Evolutionary conservation across 306 rosid genomes (phyloP).

Genomic region (Astragalus membranaceus): DNA sequence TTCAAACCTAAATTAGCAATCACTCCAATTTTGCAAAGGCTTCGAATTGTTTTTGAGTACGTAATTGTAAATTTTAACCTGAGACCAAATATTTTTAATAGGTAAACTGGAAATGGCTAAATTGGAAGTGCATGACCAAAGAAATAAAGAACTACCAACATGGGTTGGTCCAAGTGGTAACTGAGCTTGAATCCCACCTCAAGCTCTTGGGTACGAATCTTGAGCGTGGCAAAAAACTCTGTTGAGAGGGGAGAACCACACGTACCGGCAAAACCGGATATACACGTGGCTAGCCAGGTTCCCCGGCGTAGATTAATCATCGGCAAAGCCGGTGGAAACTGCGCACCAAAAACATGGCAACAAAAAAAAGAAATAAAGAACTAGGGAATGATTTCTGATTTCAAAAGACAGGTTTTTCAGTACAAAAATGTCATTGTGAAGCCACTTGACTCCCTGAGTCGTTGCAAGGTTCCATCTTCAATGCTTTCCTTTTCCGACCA

Average conservation of each 20-base stretch:
- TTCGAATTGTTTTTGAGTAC: neutral
- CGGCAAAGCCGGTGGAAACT: too few relatives aligned
- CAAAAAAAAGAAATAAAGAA: too few relatives aligned
- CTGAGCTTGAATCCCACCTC: too few relatives aligned
- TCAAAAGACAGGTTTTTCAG: neutral
- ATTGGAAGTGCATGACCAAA: neutral
- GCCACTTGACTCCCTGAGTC: conserved; percentile 60
- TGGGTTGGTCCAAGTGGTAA: too few relatives aligned
- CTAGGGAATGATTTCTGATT: neutral
- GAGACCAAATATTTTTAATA: neutral
- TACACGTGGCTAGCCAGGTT: too few relatives aligned
- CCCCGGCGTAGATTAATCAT: too few relatives aligned
- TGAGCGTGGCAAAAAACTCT: too few relatives aligned
- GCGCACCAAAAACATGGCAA: too few relatives aligned
- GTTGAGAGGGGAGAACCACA: too few relatives aligned
- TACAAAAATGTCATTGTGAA: conserved; percentile 34
- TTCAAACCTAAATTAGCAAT: neutral
- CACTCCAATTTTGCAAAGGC: neutral
- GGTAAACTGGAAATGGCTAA: neutral
- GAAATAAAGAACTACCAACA: too few relatives aligned
- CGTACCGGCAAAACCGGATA: too few relatives aligned
- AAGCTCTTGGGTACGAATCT: too few relatives aligned
- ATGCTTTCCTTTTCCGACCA: conserved; percentile 37
- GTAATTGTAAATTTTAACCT: neutral
- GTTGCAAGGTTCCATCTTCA: conserved; percentile 26